Percentiles rank a stretch among this genome's conserved stretches.
These are phyloP conservation scores for Kandelia obovata DNA, from an alignment of 345 rosid species.

Conservation along the genomic window DNA sequence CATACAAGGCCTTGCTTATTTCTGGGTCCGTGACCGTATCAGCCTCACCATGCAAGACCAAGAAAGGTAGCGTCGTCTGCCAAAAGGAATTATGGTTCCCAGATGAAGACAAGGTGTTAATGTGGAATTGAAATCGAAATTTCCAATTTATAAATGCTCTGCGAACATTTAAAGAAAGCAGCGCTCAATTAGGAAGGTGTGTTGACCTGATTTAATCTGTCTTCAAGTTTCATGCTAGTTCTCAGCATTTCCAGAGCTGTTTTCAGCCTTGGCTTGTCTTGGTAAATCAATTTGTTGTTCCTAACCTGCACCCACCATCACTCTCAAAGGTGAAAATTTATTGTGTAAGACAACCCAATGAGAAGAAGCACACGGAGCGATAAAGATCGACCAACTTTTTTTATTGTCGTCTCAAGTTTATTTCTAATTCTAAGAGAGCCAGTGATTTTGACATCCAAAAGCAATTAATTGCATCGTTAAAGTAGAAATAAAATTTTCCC, in stretches of 20 bases:
- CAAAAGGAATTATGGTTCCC: neutral
- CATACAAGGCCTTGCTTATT: constrained; percentile 81
- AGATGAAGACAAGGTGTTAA: too few species aligned
- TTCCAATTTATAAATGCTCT: neutral
- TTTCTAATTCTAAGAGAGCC: too few species aligned
- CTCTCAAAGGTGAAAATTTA: neutral
- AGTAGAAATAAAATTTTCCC: too few species aligned
- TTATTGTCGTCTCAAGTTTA: too few species aligned
- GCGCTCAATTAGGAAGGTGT: too few species aligned
- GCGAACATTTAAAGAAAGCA: too few species aligned
- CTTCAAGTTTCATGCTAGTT: constrained; percentile 82
- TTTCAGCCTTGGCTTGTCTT: constrained; percentile 91
- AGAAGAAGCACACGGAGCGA: neutral
- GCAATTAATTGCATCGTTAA: too few species aligned
- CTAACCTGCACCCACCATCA: constrained; percentile 47
- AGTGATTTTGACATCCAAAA: too few species aligned
- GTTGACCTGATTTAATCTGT: constrained; percentile 54
- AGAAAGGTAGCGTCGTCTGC: constrained; percentile 77
- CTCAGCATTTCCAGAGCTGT: constrained; percentile 93
- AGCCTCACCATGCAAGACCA: constrained; percentile 90
- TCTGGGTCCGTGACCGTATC: constrained; percentile 94
- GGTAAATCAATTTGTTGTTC: constrained; percentile 86
- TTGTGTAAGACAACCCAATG: neutral
- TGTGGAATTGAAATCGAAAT: neutral
- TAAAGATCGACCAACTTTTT: neutral